Percentiles rank a stretch among this genome's conserved stretches.
Evolutionary conservation across 257 asterid species (phyloP).

Genomic region (Solanum chmielewskii): DNA sequence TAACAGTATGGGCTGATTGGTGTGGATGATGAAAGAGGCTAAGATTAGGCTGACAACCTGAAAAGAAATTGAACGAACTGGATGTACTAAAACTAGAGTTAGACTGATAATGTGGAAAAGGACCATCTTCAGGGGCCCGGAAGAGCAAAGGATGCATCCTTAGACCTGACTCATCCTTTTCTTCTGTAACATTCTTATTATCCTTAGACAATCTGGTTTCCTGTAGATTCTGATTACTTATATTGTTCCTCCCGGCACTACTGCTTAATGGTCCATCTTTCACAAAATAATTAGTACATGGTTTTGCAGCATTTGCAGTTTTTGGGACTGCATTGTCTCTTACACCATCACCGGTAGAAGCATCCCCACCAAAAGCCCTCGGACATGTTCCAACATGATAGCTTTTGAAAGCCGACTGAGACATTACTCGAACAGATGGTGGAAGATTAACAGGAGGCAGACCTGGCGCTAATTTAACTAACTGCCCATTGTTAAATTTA

Average conservation of each 20-base stretch:
- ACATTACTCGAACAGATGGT: slow-evolving; percentile 84
- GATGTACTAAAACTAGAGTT: slow-evolving; percentile 21
- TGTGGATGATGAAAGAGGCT: slow-evolving; percentile 68
- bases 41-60: slow-evolving; percentile 69
- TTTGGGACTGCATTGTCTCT: slow-evolving; percentile 13
- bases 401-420: slow-evolving; percentile 75
- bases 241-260: slow-evolving; percentile 4
- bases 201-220: slow-evolving; percentile 15
- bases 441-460: slow-evolving; percentile 97
- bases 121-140: slow-evolving; percentile 58
- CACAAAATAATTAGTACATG: slow-evolving; percentile 11
- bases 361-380: slow-evolving; percentile 12
- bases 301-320: slow-evolving; percentile 12
- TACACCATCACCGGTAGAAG: slow-evolving; percentile 8
- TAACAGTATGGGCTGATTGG: slow-evolving; percentile 51
- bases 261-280: slow-evolving; percentile 19
- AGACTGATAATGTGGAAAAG: slow-evolving; percentile 34
- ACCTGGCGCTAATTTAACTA: slow-evolving; percentile 88
- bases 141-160: slow-evolving; percentile 96
- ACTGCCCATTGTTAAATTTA: slow-evolving; percentile 39
- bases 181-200: slow-evolving; percentile 24
- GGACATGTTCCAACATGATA: slow-evolving; percentile 31
- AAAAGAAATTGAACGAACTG: slow-evolving; percentile 41
- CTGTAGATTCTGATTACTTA: slow-evolving; percentile 25
- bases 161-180: slow-evolving; percentile 50